These are phyloP conservation scores for Colletotrichum sidae DNA, from an alignment of 2,329 filamentous ascomycete genomes.

Conservation along the genomic window DNA sequence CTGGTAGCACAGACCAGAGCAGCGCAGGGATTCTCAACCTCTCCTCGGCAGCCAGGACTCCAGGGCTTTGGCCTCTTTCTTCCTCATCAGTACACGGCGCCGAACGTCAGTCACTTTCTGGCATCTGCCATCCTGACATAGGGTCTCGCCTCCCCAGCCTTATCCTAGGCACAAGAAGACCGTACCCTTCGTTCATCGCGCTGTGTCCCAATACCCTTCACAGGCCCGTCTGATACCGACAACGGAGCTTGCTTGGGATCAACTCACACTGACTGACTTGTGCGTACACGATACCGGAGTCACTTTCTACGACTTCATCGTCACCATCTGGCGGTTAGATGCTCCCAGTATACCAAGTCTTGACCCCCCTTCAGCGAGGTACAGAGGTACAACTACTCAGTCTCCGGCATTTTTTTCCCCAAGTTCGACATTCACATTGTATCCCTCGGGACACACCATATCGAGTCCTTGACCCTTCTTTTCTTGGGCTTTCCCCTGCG, in stretches of 20 bases:
- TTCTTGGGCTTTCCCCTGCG: background rate
- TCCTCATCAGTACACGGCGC: no score
- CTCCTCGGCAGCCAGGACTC: conserved; percentile 9
- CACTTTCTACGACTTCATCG: conserved; percentile 14
- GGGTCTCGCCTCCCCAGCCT: background rate
- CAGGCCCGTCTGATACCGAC: conserved; percentile 2
- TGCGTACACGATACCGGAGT: conserved; percentile 8
- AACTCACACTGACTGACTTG: background rate
- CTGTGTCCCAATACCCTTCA: conserved; percentile 2
- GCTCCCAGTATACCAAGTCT: conserved; percentile 14
- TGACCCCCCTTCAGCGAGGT: conserved; percentile 2
- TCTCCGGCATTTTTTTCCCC: no score
- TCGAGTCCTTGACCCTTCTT: conserved; percentile 11
- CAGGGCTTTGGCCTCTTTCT: background rate
- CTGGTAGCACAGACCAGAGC: conserved; percentile 34
- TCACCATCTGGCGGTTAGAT: conserved; percentile 8
- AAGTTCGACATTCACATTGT: no score
- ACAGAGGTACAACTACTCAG: background rate
- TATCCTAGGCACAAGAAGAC: background rate
- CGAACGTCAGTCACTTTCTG: conserved; percentile 12
- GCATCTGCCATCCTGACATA: conserved; percentile 28
- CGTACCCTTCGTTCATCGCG: conserved; percentile 5
- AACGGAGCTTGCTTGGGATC: conserved; percentile 13
- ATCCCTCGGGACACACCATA: conserved; percentile 10
- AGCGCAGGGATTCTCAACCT: conserved; percentile 28